Evolutionary conservation across 2,329 filamentous ascomycete species (phyloP), one percentile per base, ranked within the genome.

Genomic region (Aspergillus awamori): DNA sequence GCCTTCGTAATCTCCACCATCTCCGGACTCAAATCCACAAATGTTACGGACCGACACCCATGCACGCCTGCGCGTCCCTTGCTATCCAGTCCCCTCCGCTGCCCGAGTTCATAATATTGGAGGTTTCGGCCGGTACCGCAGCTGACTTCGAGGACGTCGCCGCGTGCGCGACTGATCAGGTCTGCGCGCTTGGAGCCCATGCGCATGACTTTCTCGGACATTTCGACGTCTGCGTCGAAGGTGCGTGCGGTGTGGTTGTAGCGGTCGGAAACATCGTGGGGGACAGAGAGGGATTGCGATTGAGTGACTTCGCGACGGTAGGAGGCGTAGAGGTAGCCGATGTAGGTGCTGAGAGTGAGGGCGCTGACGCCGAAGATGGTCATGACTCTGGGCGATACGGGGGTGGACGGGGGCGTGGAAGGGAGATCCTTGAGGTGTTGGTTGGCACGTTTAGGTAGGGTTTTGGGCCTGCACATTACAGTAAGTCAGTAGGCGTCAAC

Each of bases 51-150:
- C 55, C 75, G 76, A 67, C 78, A 79, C 0, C 76, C 77, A 17
- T 64, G 60, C 1, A 77, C 48, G 1, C 66, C 63, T 5, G 66
- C 68, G 28, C 68, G 72, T 2, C 76, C 74, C 11, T 74, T 65
- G 5, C 69, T 64, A 45, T 76, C 72, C 1, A 71, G 58, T 4
- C 69, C 73, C 17, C 75, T 65, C 39, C 68, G 67, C 62, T 76
- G 72, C 2, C 75, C 75, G 3, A 82, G 67, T 55, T 77, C 71
- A 66, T 83, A 83, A 63, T 77, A 81, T 28, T 74, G 69, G 63
- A 80, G 67, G 62, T 83, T 83, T 36, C 81, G 72, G 3, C 81
- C 81, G 1, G 81, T 83, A n/a, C 81, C 81, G 45, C 76, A 80
- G 62, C 78, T 80, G 41, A 83, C 79, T 68, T 83, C 81, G 5